A percentile compares a stretch with the other conserved stretches of the same genome.
These are phyloP conservation scores for Apiotrichum akiyoshidainum DNA, from an alignment of 1,284 basidiomycete species.

Conservation along the genomic window DNA sequence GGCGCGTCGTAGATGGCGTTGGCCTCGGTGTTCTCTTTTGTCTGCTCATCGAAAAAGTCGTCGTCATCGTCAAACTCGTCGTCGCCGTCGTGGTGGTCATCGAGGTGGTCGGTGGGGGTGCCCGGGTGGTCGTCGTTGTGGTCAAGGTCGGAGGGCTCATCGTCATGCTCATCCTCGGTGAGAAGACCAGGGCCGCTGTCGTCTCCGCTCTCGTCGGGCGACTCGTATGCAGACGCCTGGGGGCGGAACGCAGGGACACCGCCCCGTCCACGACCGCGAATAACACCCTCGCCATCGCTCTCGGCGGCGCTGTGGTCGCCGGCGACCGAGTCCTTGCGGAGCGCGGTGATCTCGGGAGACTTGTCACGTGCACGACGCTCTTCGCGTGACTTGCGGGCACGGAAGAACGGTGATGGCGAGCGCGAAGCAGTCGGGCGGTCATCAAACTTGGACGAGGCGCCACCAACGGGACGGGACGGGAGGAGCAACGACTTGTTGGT, in stretches of 20 bases:
- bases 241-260: conserved; percentile 37
- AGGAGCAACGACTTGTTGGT: conserved; percentile 12
- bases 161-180: conserved; percentile 49
- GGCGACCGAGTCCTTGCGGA: conserved; percentile 56
- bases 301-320: conserved; percentile 64
- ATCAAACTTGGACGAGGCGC: background rate
- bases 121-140: conserved; percentile 21
- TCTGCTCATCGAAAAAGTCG: conserved; percentile 71
- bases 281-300: conserved; percentile 45
- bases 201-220: conserved; percentile 34
- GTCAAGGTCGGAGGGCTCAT: conserved; percentile 36
- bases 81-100: conserved; percentile 42
- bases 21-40: conserved; percentile 65
- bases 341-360: conserved; percentile 67
- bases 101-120: conserved; percentile 48
- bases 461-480: conserved; percentile 15
- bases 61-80: conserved; percentile 50
- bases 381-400: conserved; percentile 41
- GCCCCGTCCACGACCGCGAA: conserved; percentile 24
- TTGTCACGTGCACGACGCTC: conserved; percentile 53
- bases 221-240: conserved; percentile 46
- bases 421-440: conserved; percentile 18
- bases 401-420: conserved; percentile 48
- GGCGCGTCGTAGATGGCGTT: conserved; percentile 57
- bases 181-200: conserved; percentile 20